Evolutionary conservation across 1,139 yeast genomes (phyloP).

Genomic region (Kurtzmaniella quercitrusa): DNA sequence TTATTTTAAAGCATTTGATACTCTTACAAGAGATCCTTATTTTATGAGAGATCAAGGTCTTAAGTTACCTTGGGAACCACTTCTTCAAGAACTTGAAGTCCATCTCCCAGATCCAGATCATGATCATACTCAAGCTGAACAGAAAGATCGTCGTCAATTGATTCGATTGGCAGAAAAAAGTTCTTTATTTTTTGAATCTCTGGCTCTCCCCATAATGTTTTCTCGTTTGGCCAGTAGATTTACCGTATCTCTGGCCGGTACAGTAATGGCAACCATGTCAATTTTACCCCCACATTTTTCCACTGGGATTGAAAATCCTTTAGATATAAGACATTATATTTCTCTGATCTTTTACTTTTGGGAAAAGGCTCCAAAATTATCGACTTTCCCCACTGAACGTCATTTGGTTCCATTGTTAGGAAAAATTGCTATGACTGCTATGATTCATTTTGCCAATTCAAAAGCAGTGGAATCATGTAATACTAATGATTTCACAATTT

Average conservation of each 20-base stretch:
- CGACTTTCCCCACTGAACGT: slow-evolving; percentile 50
- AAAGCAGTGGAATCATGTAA: slow-evolving; percentile 11
- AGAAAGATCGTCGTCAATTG: slow-evolving; percentile 40
- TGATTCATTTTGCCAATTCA: slow-evolving; percentile 21
- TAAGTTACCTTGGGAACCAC: slow-evolving; percentile 48
- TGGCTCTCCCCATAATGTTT: slow-evolving; percentile 34
- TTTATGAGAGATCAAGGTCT: slow-evolving; percentile 38
- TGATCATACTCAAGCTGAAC: slow-evolving; percentile 25
- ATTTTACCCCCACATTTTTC: slow-evolving; percentile 44
- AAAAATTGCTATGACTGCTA: slow-evolving; percentile 50
- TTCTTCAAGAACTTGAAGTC: slow-evolving; percentile 35
- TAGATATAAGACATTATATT: slow-evolving; percentile 51
- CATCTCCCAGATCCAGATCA: slow-evolving; percentile 33
- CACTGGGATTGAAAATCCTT: slow-evolving; percentile 16
- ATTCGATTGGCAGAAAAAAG: slow-evolving; percentile 46
- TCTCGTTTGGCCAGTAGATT: slow-evolving; percentile 43
- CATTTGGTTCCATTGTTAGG: slow-evolving; percentile 68
- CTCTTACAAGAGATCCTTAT: slow-evolving; percentile 49
- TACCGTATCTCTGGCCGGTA: slow-evolving; percentile 55
- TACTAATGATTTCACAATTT: slow-evolving; percentile 51
- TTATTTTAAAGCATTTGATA: slow-evolving; percentile 62
- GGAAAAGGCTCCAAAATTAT: slow-evolving; percentile 55
- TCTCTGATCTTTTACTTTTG: slow-evolving; percentile 73
- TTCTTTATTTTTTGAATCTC: slow-evolving; percentile 37
- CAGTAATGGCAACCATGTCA: slow-evolving; percentile 55